Evolutionary conservation across 2,329 filamentous ascomycete genomes (phyloP).

Genomic region (Sporothrix curviconia): DNA sequence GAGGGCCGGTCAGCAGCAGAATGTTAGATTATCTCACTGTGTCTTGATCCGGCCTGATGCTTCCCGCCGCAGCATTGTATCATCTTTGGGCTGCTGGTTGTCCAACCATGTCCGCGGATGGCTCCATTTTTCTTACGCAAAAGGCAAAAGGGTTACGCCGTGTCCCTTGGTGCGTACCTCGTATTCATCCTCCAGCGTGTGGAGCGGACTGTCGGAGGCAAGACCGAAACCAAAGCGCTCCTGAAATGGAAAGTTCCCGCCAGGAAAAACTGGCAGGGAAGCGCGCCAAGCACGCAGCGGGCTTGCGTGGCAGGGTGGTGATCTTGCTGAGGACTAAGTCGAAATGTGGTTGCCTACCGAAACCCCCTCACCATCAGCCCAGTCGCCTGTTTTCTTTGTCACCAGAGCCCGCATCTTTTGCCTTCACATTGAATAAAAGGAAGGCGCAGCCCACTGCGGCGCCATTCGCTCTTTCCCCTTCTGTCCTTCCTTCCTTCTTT

Average conservation of each 20-base stretch:
- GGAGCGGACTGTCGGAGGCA: neutral
- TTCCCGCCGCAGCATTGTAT: neutral
- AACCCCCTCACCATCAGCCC: neutral
- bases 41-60: neutral
- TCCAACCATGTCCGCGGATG: neutral
- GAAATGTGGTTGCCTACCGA: constrained; percentile 4
- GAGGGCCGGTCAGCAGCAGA: neutral
- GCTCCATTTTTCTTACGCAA: constrained; percentile 3
- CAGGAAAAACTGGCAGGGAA: no score
- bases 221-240: no score
- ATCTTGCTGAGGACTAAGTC: neutral
- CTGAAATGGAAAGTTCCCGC: no score
- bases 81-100: neutral
- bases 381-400: neutral
- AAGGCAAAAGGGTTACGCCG: neutral
- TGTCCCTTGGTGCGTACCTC: constrained; percentile 5
- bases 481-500: neutral
- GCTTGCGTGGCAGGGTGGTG: neutral
- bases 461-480: neutral
- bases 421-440: constrained; percentile 12
- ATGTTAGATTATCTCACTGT: neutral
- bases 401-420: neutral
- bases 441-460: constrained; percentile 6
- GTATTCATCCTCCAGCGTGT: neutral
- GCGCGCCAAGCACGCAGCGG: no score